Conservation (phyloP, 306 rosid species). For the Arachis hypogaea region DNA sequence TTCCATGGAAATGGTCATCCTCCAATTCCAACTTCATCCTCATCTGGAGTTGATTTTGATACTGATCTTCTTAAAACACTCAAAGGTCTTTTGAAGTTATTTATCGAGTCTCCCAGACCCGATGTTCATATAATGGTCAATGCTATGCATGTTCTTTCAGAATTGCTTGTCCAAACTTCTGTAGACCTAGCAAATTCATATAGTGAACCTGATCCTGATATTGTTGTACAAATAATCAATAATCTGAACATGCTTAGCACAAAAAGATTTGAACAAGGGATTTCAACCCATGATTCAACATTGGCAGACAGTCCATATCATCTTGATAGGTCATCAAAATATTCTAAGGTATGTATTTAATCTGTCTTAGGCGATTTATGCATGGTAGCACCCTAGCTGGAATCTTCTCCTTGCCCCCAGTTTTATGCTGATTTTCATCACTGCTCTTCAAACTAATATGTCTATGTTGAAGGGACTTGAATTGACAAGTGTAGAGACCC, state of each 20-base stretch:
- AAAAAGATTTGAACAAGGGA: constrained; percentile 36
- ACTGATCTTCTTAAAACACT: constrained; percentile 41
- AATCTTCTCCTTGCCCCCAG: not conserved
- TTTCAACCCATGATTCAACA: constrained; percentile 42
- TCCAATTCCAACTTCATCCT: constrained; percentile 35
- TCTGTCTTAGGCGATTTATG: constrained; percentile 18
- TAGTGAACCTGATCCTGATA: constrained; percentile 43
- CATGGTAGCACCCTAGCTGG: not conserved
- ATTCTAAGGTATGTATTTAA: constrained; percentile 51
- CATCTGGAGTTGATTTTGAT: constrained; percentile 38
- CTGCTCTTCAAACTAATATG: constrained; percentile 32
- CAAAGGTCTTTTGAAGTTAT: constrained; percentile 50
- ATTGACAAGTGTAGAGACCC: constrained; percentile 41
- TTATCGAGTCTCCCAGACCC: constrained; percentile 47
- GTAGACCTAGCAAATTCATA: constrained; percentile 41
- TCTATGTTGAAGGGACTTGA: constrained; percentile 46
- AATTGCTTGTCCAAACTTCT: constrained; percentile 54
- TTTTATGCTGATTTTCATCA: constrained; percentile 8
- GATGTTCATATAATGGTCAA: constrained; percentile 48
- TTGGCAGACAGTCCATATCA: constrained; percentile 38
- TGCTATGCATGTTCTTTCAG: constrained; percentile 61
- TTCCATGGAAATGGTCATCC: constrained; percentile 33
- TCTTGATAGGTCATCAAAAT: constrained; percentile 44
- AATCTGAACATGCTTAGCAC: constrained; percentile 50
- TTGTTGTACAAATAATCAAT: constrained; percentile 51